Conservation (phyloP, 208 protist genomes). For the Acanthamoeba healyi region DNA sequence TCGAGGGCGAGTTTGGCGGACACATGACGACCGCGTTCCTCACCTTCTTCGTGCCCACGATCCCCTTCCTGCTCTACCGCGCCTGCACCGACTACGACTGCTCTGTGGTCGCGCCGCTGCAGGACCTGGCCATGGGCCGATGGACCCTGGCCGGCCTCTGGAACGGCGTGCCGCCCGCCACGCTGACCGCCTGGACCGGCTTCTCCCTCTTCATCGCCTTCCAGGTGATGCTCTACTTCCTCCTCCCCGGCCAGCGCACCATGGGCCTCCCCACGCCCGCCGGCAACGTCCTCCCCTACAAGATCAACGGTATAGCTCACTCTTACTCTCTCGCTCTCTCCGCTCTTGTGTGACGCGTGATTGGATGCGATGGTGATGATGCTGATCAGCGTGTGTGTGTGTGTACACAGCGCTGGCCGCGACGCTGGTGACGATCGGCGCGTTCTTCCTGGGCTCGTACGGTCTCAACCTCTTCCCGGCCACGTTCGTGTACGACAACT, state of each 20-base stretch:
- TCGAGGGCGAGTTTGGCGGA: conserved; percentile 57
- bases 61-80: conserved; percentile 50
- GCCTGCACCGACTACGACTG: conserved; percentile 61
- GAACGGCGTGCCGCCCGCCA: conserved; percentile 22
- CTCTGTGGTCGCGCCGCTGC: neutral
- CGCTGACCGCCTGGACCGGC: conserved; percentile 5
- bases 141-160: conserved; percentile 10
- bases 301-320: conserved; percentile 73
- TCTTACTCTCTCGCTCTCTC: neutral
- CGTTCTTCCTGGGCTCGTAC: conserved; percentile 76
- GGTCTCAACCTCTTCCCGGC: conserved; percentile 64
- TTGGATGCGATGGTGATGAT: neutral
- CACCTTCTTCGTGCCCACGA: conserved; percentile 60
- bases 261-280: conserved; percentile 74
- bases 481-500: conserved; percentile 82
- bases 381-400: neutral
- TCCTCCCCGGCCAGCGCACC: conserved; percentile 62
- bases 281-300: conserved; percentile 74
- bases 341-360: neutral
- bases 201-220: conserved; percentile 55
- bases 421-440: conserved; percentile 18
- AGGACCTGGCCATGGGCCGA: neutral
- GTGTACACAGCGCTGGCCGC: conserved; percentile 6
- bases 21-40: neutral
- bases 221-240: conserved; percentile 43